A percentile compares a stretch with the other conserved stretches of the same genome.
Evolutionary conservation across 257 asterid species (phyloP).

Genomic region (Przewalskia tangutica): DNA sequence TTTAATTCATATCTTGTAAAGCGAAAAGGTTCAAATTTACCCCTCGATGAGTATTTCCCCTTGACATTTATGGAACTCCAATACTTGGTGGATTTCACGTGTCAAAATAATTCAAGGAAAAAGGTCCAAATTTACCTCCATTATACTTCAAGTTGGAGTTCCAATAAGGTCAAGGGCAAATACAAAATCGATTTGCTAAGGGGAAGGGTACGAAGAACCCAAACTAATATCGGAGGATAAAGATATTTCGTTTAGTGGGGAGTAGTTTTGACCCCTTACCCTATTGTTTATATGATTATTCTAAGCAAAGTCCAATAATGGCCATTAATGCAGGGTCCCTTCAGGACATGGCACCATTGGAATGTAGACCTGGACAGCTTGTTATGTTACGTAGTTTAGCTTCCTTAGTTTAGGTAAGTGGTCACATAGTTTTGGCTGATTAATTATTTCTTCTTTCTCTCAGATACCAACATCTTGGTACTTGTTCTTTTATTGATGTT

Average conservation of each 20-base stretch:
- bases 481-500: slow-evolving; percentile 18
- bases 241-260: neutral
- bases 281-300: neutral
- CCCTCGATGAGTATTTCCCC: neutral
- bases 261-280: neutral
- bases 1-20: neutral
- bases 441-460: neutral
- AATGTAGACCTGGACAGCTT: slow-evolving; percentile 36
- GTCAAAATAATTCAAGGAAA: neutral
- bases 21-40: neutral
- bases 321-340: slow-evolving; percentile 37
- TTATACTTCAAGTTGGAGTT: too few relatives aligned
- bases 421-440: neutral
- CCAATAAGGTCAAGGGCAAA: too few relatives aligned
- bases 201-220: neutral
- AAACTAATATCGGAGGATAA: neutral
- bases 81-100: neutral
- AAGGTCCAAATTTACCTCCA: neutral
- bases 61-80: neutral
- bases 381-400: slow-evolving; percentile 27
- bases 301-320: slow-evolving; percentile 1
- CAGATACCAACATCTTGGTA: slow-evolving; percentile 6
- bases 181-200: neutral
- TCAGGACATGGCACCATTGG: slow-evolving; percentile 68
- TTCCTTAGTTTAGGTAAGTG: slow-evolving; percentile 35